Conservation (phyloP, 371 early-diverging fungal genomes). For the Entomophthora muscae region DNA sequence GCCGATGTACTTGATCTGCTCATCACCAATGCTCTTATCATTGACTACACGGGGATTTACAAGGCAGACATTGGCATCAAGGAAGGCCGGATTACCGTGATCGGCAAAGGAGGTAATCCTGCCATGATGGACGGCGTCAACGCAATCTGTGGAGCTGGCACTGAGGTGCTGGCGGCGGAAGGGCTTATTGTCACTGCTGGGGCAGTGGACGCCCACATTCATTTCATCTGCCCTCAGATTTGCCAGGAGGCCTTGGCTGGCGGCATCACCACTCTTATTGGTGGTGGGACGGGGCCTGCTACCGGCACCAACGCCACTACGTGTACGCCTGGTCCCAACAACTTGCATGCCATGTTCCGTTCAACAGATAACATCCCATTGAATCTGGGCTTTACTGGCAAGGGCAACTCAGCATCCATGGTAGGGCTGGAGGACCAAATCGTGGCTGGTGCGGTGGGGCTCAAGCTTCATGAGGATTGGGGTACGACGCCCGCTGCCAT, state of each 20-base stretch:
- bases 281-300: slow-evolving; percentile 90
- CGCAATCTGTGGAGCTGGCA: slow-evolving; percentile 58
- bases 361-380: slow-evolving; percentile 71
- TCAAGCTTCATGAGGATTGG: slow-evolving; percentile 92
- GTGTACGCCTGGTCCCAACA: slow-evolving; percentile 66
- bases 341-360: slow-evolving; percentile 72
- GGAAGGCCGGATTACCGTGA: slow-evolving; percentile 59
- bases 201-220: slow-evolving; percentile 77
- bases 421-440: slow-evolving; percentile 62
- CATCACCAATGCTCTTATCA: slow-evolving; percentile 77
- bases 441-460: slow-evolving; percentile 70
- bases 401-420: slow-evolving; percentile 57
- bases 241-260: slow-evolving; percentile 59
- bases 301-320: slow-evolving; percentile 89
- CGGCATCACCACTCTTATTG: slow-evolving; percentile 80
- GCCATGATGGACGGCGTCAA: slow-evolving; percentile 85
- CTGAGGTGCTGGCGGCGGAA: slow-evolving; percentile 82
- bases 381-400: slow-evolving; percentile 86
- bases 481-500: slow-evolving; percentile 86
- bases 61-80: slow-evolving; percentile 92
- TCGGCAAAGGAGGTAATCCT: slow-evolving; percentile 94
- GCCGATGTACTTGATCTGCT: slow-evolving; percentile 68
- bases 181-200: slow-evolving; percentile 84
- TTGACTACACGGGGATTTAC: slow-evolving; percentile 87
- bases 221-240: slow-evolving; percentile 82